These are phyloP conservation scores for Xerocomus amazonicus DNA, from an alignment of 1,284 basidiomycete species.

Conservation along the genomic window DNA sequence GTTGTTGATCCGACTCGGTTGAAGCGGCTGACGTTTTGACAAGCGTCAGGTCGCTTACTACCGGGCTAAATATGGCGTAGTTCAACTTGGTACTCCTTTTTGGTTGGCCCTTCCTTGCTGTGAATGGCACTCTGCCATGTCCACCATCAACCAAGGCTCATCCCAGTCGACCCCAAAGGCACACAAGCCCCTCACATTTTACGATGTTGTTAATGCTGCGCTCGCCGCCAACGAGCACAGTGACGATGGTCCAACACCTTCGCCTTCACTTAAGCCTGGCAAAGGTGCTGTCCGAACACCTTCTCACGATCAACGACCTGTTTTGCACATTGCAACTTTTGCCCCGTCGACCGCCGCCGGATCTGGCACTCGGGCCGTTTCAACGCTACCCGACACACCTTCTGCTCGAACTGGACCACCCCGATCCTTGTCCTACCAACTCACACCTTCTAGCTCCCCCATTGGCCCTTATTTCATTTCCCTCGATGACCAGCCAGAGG, in stretches of 20 bases:
- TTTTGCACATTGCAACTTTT: constrained; percentile 11
- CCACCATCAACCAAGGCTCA: constrained; percentile 2
- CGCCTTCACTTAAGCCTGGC: neutral
- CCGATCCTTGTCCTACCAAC: constrained; percentile 64
- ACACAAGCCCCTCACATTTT: constrained; percentile 3
- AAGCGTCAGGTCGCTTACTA: too few relatives aligned
- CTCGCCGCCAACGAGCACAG: constrained; percentile 1
- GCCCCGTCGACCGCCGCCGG: constrained; percentile 4
- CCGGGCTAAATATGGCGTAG: neutral
- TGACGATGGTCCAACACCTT: neutral
- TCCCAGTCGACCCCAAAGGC: constrained; percentile 2
- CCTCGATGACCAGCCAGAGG: constrained; percentile 20
- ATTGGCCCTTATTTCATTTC: constrained; percentile 26
- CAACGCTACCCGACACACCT: constrained; percentile 47
- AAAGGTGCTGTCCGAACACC: constrained; percentile 1
- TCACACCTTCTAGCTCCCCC: constrained; percentile 49
- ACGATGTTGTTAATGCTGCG: constrained; percentile 6
- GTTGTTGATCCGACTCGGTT: too few relatives aligned
- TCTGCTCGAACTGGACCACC: constrained; percentile 69
- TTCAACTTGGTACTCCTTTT: neutral
- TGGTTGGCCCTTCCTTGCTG: neutral
- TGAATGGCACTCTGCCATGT: constrained; percentile 7
- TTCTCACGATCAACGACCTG: constrained; percentile 9
- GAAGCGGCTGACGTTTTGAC: too few relatives aligned
- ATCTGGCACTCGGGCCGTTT: constrained; percentile 3